Evolutionary conservation across 768 basidiomycete species (phyloP).

Genomic region (Leccinum rimulosum): DNA sequence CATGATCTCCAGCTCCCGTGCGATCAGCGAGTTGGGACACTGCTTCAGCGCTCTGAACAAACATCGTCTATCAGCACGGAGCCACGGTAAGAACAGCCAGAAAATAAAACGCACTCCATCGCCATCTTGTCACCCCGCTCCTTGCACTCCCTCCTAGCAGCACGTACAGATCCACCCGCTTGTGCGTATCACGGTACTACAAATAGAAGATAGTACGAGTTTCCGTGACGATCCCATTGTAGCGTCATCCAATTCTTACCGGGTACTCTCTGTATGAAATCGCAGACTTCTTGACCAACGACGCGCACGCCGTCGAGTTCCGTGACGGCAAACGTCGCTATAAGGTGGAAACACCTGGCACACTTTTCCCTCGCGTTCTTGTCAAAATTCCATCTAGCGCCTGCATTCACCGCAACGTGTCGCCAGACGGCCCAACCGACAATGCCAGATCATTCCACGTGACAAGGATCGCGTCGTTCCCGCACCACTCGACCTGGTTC

Average conservation of each 20-base stretch:
- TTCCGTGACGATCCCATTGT: not conserved
- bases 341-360: conserved; percentile 75
- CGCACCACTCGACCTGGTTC: conserved; percentile 88
- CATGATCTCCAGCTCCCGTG: too few species aligned
- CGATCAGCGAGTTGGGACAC: too few species aligned
- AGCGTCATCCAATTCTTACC: conserved; percentile 43
- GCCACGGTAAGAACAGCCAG: too few species aligned
- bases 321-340: conserved; percentile 72
- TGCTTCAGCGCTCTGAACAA: too few species aligned
- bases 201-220: not conserved
- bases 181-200: conserved; percentile 74
- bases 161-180: too few species aligned
- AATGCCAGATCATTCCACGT: conserved; percentile 77
- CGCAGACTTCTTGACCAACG: conserved; percentile 72
- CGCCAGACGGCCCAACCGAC: conserved; percentile 91
- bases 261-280: conserved; percentile 93
- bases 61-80: too few species aligned
- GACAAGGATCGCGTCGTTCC: conserved; percentile 89
- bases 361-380: conserved; percentile 7
- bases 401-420: conserved; percentile 69
- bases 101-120: too few species aligned
- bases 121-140: too few species aligned
- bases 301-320: conserved; percentile 90
- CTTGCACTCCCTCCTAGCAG: too few species aligned
- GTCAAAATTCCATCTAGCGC: not conserved